These are phyloP conservation scores for Hamamelis virginiana DNA, from an alignment of 164 flowering plant species.

Conservation along the genomic window DNA sequence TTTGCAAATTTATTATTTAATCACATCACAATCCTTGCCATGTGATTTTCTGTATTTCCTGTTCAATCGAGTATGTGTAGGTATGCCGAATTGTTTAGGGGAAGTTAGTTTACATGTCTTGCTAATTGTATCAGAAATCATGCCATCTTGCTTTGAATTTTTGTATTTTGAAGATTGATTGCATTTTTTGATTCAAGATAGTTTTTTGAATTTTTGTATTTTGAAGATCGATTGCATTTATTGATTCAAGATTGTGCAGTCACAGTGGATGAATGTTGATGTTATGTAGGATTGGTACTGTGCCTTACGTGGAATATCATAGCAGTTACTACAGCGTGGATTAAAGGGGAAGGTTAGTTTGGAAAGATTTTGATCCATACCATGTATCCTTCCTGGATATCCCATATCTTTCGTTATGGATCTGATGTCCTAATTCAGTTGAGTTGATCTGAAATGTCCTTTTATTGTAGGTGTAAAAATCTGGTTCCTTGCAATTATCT, in stretches of 20 bases:
- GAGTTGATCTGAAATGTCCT: not conserved
- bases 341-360: conserved; percentile 76
- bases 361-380: not conserved
- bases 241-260: no score
- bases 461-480: conserved; percentile 63
- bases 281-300: conserved; percentile 43
- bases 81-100: not conserved
- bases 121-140: not conserved
- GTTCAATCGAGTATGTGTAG: not conserved
- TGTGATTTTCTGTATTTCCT: not conserved
- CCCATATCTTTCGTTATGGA: not conserved
- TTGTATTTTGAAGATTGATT: not conserved
- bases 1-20: not conserved
- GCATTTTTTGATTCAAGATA: no score
- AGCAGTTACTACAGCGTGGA: conserved; percentile 90
- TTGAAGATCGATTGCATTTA: no score
- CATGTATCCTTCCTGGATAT: not conserved
- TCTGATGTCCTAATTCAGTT: not conserved
- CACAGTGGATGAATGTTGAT: conserved; percentile 6
- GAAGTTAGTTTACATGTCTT: not conserved
- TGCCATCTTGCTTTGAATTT: not conserved
- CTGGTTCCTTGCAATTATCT: conserved; percentile 94
- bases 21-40: not conserved
- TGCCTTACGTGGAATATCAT: conserved; percentile 89
- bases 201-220: not conserved